phyloP scores from a whole-genome alignment of 2,329 filamentous ascomycete species.

The Arthroderma uncinatum region DNA sequence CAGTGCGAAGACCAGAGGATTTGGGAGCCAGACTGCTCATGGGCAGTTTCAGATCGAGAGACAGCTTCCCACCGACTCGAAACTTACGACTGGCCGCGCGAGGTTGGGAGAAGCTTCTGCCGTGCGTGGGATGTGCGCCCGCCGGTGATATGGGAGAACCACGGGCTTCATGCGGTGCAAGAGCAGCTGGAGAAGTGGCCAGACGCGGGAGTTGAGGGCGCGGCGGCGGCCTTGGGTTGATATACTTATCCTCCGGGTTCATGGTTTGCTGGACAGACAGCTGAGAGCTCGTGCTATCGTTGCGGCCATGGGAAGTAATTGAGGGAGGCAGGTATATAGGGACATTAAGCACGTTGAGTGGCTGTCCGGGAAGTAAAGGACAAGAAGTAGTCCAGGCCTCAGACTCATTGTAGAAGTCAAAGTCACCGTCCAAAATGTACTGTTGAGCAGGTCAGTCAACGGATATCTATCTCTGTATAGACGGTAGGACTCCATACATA shows the following conservation, averaged over 20 bases:
- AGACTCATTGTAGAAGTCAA: conserved; percentile 63
- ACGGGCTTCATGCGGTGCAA: conserved; percentile 6
- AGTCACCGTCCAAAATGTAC: conserved; percentile 72
- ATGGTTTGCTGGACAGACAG: conserved; percentile 58
- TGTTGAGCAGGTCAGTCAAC: conserved; percentile 27
- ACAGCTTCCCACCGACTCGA: conserved; percentile 19
- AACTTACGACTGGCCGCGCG: conserved; percentile 19
- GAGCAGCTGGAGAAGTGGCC: conserved; percentile 32
- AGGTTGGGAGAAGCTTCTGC: conserved; percentile 28
- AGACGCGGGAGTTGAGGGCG: conserved; percentile 38
- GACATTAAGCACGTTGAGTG: conserved; percentile 72
- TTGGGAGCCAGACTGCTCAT: conserved; percentile 28
- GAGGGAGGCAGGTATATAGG: conserved; percentile 53
- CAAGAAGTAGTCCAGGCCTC: conserved; percentile 67
- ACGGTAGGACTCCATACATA: conserved; percentile 52
- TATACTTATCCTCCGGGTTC: conserved; percentile 65
- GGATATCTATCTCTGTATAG: neutral
- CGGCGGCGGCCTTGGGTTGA: conserved; percentile 52
- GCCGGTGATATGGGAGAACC: conserved; percentile 19
- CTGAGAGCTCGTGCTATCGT: conserved; percentile 48
- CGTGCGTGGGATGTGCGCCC: conserved; percentile 20
- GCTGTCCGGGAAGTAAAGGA: conserved; percentile 77
- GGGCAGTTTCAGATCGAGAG: conserved; percentile 19
- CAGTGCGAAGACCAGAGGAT: conserved; percentile 28
- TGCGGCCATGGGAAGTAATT: conserved; percentile 44